Base-by-base conservation (phyloP, 176 grass and related monocot genomes). In the Alopecurus myosuroides region DNA sequence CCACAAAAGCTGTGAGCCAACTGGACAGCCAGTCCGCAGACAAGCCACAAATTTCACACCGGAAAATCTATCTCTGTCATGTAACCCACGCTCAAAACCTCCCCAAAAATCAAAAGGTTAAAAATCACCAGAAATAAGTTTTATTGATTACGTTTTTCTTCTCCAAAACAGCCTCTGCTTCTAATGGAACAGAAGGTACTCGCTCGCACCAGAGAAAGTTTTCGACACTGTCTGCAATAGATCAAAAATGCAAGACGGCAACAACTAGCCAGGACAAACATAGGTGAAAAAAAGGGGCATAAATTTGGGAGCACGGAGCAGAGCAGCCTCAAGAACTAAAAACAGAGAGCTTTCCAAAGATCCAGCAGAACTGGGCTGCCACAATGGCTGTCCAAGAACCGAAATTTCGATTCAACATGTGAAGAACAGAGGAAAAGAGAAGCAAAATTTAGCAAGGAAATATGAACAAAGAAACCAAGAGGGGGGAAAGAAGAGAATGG, bases 241-340 rank as follows among this genome's bases (percentile, higher is more conserved):
- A 69, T 52, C 65, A 56, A 29, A 29, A 70, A 56, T 56, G 48
- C 62, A 68, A 1, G 33, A 4, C 48, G 26, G 18, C 29, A 48
- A 2, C 2, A 7, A 62, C 0, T 35, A 48, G 18, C 4, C 10
- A 44, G 28, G 37, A 61, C 6, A 82, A 7, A 46, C 6, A 42
- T 25, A 15, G 8, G n/a, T n/a, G n/a, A 52, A 39, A 15, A 0
- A 51, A 20, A 35, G 10, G 28, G 60, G 60, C 28, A 17, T 0
- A 44, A 77, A 76, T 34, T 29, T 56, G 7, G 48, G 28, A 36
- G 33, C 20, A 64, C 4, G 9, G 29, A 57, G 34, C 64, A 44
- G 41, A 34, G 57, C 82, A 85, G n/a, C 7, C 51, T 23, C 34
- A 70, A 78, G 83, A 85, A 85, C 61, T 7, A 74, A 33, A 33